phyloP scores from a whole-genome alignment of 306 rosid species.

The Gastrolobium bilobum region DNA sequence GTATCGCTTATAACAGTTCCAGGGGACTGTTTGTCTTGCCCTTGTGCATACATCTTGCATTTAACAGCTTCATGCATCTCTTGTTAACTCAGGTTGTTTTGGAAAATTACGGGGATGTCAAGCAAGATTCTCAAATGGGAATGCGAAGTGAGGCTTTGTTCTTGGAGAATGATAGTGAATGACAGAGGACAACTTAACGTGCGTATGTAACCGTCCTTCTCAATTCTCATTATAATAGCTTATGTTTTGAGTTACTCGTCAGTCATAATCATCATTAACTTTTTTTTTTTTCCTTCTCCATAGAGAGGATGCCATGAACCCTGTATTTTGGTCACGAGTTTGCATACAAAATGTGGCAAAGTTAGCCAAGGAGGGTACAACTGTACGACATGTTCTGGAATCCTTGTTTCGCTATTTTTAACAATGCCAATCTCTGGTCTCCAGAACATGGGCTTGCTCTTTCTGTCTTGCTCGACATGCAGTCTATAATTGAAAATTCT shows the following conservation, averaged over 20 bases:
- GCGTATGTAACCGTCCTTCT: slow-evolving; percentile 58
- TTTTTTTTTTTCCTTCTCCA: slow-evolving; percentile 38
- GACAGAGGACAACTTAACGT: slow-evolving; percentile 69
- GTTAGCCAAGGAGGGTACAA: slow-evolving; percentile 83
- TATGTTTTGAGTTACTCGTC: slow-evolving; percentile 37
- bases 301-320: slow-evolving; percentile 61
- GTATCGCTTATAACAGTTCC: slow-evolving; percentile 29
- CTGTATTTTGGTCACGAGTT: slow-evolving; percentile 75
- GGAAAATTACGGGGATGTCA: slow-evolving; percentile 64
- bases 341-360: slow-evolving; percentile 75
- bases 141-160: slow-evolving; percentile 54
- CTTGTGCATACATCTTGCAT: slow-evolving; percentile 34
- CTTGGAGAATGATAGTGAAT: slow-evolving; percentile 65
- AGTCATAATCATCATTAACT: slow-evolving; percentile 31
- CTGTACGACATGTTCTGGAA: slow-evolving; percentile 72
- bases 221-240: slow-evolving; percentile 34
- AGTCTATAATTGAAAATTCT: slow-evolving; percentile 64
- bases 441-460: slow-evolving; percentile 71
- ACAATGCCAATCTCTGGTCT: slow-evolving; percentile 71
- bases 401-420: slow-evolving; percentile 77
- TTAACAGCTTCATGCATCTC: slow-evolving; percentile 48
- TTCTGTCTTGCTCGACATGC: slow-evolving; percentile 70
- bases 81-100: slow-evolving; percentile 64
- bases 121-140: slow-evolving; percentile 49
- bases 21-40: slow-evolving; percentile 15